These are phyloP conservation scores for Ophiostoma sp. DNA, from an alignment of 2,329 filamentous ascomycete genomes.

Conservation along the genomic window DNA sequence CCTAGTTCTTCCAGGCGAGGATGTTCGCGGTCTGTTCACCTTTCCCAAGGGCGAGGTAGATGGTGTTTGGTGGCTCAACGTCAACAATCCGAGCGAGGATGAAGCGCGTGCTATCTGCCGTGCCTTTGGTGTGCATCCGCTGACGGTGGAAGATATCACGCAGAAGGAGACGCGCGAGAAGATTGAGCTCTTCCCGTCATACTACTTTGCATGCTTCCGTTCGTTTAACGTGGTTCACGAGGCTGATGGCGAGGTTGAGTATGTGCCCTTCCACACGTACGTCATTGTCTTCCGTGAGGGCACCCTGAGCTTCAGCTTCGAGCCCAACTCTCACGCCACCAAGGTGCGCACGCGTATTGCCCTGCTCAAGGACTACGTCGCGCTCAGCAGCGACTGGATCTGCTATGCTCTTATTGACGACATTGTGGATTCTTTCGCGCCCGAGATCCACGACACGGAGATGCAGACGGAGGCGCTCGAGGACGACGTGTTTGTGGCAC, in stretches of 20 bases:
- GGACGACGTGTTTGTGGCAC: constrained; percentile 88
- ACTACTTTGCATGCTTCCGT: constrained; percentile 97
- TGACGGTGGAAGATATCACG: constrained; percentile 93
- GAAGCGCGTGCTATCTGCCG: constrained; percentile 85
- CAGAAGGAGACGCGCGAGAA: constrained; percentile 96
- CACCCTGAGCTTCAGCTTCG: constrained; percentile 90
- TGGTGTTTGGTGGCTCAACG: constrained; percentile 98
- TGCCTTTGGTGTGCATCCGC: constrained; percentile 89
- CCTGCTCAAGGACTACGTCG: constrained; percentile 88
- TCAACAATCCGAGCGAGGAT: constrained; percentile 82
- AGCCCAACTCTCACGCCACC: constrained; percentile 75
- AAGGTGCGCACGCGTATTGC: constrained; percentile 90
- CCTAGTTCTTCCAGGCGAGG: constrained; percentile 81
- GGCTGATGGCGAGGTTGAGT: constrained; percentile 71
- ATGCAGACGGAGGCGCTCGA: constrained; percentile 87
- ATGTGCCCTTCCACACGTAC: constrained; percentile 94
- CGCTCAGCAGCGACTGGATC: constrained; percentile 95
- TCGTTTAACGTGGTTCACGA: constrained; percentile 80
- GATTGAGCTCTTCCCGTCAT: constrained; percentile 93
- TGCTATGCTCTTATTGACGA: constrained; percentile 98
- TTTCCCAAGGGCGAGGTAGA: constrained; percentile 57
- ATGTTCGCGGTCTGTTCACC: constrained; percentile 78
- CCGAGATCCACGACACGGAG: constrained; percentile 82
- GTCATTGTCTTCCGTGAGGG: constrained; percentile 95
- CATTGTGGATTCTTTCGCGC: constrained; percentile 93